Percentiles rank a stretch among this genome's conserved stretches.
phyloP scores from a whole-genome alignment of 2,329 filamentous ascomycete species.

The Nectriaceae sp. region DNA sequence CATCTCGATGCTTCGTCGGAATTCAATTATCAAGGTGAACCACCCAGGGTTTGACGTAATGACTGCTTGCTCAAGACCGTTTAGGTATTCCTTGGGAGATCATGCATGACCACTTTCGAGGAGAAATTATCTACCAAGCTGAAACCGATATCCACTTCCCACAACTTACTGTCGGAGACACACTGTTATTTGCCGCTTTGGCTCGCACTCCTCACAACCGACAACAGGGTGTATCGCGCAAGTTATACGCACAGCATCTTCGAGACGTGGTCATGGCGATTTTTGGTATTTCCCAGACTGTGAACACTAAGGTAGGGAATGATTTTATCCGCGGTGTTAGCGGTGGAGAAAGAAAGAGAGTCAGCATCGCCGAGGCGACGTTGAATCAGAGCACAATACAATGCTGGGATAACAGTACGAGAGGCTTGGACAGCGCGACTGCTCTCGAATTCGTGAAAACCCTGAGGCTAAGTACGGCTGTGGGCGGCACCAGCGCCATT shows the following conservation, averaged over 20 bases:
- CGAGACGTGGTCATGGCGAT: constrained; percentile 62
- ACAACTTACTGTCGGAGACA: constrained; percentile 16
- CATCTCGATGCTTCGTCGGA: constrained; percentile 11
- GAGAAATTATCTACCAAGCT: constrained; percentile 17
- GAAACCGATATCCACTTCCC: constrained; percentile 18
- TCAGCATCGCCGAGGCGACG: constrained; percentile 71
- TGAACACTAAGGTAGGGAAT: constrained; percentile 71
- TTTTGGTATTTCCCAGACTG: constrained; percentile 74
- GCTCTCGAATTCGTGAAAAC: constrained; percentile 23
- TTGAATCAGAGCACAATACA: constrained; percentile 49
- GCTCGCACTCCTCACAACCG: constrained; percentile 15
- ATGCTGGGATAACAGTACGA: constrained; percentile 31
- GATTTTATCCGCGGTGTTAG: constrained; percentile 69
- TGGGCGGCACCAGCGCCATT: constrained; percentile 13
- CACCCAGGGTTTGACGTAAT: background rate
- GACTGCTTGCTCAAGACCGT: background rate
- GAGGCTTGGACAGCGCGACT: constrained; percentile 26
- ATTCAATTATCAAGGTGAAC: constrained; percentile 16
- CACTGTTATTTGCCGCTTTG: constrained; percentile 14
- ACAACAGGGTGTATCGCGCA: constrained; percentile 5
- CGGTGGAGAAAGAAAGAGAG: constrained; percentile 76
- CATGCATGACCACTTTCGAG: constrained; percentile 16
- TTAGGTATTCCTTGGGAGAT: constrained; percentile 13
- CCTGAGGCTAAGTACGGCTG: constrained; percentile 13
- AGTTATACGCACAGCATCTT: constrained; percentile 44